phyloP scores from a whole-genome alignment of 2,329 filamentous ascomycete species.

The Nothomitra cinnamomea region DNA sequence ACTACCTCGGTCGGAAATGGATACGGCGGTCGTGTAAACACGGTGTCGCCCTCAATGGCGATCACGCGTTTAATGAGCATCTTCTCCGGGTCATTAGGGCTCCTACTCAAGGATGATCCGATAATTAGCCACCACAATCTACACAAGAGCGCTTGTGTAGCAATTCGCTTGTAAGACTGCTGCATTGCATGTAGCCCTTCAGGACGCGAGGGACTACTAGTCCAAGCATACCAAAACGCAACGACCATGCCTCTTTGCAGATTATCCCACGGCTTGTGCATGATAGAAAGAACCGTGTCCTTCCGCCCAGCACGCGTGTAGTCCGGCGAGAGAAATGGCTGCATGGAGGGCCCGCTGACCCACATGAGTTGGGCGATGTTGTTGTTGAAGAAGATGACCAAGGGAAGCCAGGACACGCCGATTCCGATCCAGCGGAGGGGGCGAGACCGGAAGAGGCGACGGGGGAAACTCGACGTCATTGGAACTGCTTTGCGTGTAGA shows the following conservation, averaged over 20 bases:
- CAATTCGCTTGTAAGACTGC: not conserved
- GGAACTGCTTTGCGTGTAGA: no score
- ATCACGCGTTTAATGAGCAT: slow-evolving; percentile 70
- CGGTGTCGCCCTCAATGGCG: slow-evolving; percentile 60
- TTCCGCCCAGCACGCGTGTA: slow-evolving; percentile 32
- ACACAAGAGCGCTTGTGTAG: not conserved
- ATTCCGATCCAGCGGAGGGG: not conserved
- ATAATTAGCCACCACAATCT: not conserved
- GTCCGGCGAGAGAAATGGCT: slow-evolving; percentile 55
- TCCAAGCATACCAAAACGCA: slow-evolving; percentile 39
- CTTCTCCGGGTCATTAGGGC: slow-evolving; percentile 50
- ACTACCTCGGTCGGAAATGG: slow-evolving; percentile 35
- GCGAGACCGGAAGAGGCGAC: not conserved
- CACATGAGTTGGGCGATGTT: slow-evolving; percentile 40
- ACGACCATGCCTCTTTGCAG: slow-evolving; percentile 59
- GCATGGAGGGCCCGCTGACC: slow-evolving; percentile 54
- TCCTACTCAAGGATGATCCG: slow-evolving; percentile 28
- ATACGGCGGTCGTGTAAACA: slow-evolving; percentile 48
- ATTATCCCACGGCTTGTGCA: slow-evolving; percentile 38
- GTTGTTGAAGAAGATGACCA: slow-evolving; percentile 42
- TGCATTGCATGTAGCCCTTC: no score
- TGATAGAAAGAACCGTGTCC: slow-evolving; percentile 42
- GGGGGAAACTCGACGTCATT: not conserved
- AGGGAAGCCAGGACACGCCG: slow-evolving; percentile 43
- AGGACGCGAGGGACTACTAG: no score